These are phyloP conservation scores for Pichia eremophila DNA, from an alignment of 805 yeast species.

Conservation along the genomic window DNA sequence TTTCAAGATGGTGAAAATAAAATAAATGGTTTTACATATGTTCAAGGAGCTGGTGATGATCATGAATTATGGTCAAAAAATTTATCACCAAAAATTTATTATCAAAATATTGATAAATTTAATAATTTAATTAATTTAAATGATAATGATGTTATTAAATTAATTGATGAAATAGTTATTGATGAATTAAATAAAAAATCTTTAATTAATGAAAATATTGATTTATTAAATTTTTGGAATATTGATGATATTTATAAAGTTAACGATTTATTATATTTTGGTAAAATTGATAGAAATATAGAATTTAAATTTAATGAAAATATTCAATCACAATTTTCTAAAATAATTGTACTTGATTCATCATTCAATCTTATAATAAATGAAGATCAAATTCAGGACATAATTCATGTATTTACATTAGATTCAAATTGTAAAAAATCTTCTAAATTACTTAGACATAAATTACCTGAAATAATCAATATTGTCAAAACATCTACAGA, in stretches of 20 bases:
- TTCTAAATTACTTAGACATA: conserved; percentile 45
- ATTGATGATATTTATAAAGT: conserved; percentile 4
- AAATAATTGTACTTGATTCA: conserved; percentile 13
- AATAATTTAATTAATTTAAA: conserved; percentile 14
- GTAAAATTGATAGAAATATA: conserved; percentile 11
- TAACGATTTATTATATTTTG: conserved; percentile 15
- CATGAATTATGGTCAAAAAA: conserved; percentile 76
- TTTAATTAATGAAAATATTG: too few relatives aligned
- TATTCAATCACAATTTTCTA: conserved; percentile 18
- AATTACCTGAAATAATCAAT: conserved; percentile 35
- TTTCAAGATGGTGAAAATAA: conserved; percentile 50
- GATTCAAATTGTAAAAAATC: conserved; percentile 47
- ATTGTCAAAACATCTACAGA: conserved; percentile 11
- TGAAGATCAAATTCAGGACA: conserved; percentile 3
- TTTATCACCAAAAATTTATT: conserved; percentile 45
- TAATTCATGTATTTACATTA: conserved; percentile 14
- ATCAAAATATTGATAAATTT: conserved; percentile 33
- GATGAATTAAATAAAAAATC: neutral
- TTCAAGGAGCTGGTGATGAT: conserved; percentile 93
- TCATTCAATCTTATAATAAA: neutral
- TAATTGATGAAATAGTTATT: conserved; percentile 14
- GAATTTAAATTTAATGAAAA: neutral
- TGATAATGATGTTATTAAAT: conserved; percentile 17
- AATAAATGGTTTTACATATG: conserved; percentile 46
- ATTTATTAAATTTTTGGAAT: neutral